These are phyloP conservation scores for Triticum dicoccoides DNA, from an alignment of 176 grass and related monocot species.

Conservation along the genomic window DNA sequence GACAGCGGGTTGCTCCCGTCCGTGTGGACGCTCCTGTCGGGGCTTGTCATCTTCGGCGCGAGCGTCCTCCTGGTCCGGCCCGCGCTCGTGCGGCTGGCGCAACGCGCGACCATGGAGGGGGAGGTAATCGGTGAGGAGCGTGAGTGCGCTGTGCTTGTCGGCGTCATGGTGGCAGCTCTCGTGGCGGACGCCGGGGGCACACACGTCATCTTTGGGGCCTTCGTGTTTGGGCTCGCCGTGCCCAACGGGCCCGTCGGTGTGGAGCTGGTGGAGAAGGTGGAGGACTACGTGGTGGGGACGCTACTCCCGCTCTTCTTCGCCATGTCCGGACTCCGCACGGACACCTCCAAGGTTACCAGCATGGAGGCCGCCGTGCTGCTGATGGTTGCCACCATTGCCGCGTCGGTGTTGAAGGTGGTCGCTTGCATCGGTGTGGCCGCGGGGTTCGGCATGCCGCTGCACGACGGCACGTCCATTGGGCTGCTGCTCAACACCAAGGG, in stretches of 20 bases:
- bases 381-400: background rate
- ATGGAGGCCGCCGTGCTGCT: background rate
- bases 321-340: conserved; percentile 57
- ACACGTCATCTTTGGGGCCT: conserved; percentile 73
- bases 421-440: conserved; percentile 31
- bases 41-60: conserved; percentile 18
- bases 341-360: conserved; percentile 34
- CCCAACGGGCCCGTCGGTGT: conserved; percentile 65
- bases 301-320: conserved; percentile 73
- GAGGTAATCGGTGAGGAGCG: conserved; percentile 40
- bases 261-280: conserved; percentile 62
- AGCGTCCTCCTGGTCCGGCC: conserved; percentile 42
- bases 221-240: conserved; percentile 68
- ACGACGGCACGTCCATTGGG: conserved; percentile 61
- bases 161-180: conserved; percentile 63
- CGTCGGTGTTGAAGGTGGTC: conserved; percentile 40
- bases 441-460: conserved; percentile 50
- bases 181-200: conserved; percentile 51
- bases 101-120: background rate
- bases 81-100: conserved; percentile 28
- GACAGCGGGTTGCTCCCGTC: background rate
- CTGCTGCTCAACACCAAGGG: conserved; percentile 76
- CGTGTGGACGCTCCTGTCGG: conserved; percentile 34
- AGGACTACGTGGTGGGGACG: conserved; percentile 55
- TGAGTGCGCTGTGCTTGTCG: conserved; percentile 50